phyloP scores from a whole-genome alignment of 176 grass and related monocot genomes.

The Cymbopogon citratus region DNA sequence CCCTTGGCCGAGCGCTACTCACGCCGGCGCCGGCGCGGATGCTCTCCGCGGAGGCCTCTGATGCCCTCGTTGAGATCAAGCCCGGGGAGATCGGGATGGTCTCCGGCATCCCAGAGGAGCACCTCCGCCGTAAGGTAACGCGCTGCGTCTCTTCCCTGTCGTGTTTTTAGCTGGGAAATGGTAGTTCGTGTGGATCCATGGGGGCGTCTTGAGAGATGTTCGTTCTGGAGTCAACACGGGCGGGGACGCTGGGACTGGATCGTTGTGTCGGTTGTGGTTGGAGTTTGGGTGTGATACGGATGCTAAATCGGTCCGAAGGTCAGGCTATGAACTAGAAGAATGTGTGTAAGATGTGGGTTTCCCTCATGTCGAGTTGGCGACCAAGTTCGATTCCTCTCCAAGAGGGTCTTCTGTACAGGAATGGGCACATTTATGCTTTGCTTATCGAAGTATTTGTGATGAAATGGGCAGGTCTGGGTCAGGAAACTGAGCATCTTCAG shows the following conservation, averaged over 20 bases:
- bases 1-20: conserved; percentile 42
- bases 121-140: conserved; percentile 68
- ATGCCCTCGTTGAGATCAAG: conserved; percentile 74
- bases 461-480: background rate
- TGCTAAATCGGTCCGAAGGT: background rate
- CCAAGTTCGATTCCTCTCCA: background rate
- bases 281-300: background rate
- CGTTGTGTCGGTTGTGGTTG: background rate
- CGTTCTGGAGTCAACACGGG: background rate
- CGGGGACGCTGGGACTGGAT: background rate
- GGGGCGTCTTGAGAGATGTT: background rate
- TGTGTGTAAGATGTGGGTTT: background rate
- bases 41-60: conserved; percentile 48
- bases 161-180: background rate
- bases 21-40: conserved; percentile 34
- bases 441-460: background rate
- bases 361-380: background rate
- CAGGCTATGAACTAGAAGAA: background rate
- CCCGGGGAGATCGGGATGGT: conserved; percentile 89
- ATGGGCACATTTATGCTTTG: background rate
- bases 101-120: conserved; percentile 82
- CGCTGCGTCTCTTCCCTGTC: background rate
- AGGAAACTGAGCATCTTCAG: background rate
- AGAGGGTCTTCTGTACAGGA: background rate
- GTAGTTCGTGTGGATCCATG: conserved; percentile 7